Conservation (phyloP, 306 rosid genomes). For the Betula pendula region DNA sequence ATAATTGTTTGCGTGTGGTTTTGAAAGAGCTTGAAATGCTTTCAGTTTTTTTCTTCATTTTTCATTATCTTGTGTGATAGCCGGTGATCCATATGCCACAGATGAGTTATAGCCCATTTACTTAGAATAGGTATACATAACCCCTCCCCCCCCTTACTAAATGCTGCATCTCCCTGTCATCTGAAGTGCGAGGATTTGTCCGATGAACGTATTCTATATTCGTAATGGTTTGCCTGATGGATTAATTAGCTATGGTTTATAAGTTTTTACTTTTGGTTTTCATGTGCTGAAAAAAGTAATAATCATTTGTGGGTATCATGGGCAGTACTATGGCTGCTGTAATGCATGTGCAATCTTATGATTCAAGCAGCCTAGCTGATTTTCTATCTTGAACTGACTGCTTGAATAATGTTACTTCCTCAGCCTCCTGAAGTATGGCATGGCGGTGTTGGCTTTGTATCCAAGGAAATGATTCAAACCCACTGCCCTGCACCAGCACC, state of each 20-base stretch:
- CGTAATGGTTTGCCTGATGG: background rate
- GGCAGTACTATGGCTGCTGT: background rate
- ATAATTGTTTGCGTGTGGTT: background rate
- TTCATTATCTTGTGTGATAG: background rate
- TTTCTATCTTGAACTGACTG: constrained; percentile 5
- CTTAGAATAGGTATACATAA: too few species aligned
- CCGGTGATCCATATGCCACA: background rate
- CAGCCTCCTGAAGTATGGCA: constrained; percentile 94
- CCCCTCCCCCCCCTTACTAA: background rate
- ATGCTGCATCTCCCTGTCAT: background rate
- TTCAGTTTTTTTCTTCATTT: background rate
- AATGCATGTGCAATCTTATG: constrained; percentile 13
- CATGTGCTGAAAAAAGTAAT: background rate
- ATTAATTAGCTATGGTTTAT: background rate
- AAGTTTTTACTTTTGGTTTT: background rate
- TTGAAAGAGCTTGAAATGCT: background rate
- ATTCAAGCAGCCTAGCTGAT: constrained; percentile 2
- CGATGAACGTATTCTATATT: background rate
- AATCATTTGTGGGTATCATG: background rate
- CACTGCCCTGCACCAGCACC: constrained; percentile 80
- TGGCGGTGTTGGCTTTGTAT: constrained; percentile 89
- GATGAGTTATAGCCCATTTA: too few species aligned
- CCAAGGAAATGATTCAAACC: constrained; percentile 86
- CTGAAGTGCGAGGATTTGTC: background rate
- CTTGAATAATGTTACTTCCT: constrained; percentile 23